Evolutionary conservation across 2,329 filamentous ascomycete species (phyloP), one percentile per base, ranked within the genome.

Genomic region (Aspergillus sergii): DNA sequence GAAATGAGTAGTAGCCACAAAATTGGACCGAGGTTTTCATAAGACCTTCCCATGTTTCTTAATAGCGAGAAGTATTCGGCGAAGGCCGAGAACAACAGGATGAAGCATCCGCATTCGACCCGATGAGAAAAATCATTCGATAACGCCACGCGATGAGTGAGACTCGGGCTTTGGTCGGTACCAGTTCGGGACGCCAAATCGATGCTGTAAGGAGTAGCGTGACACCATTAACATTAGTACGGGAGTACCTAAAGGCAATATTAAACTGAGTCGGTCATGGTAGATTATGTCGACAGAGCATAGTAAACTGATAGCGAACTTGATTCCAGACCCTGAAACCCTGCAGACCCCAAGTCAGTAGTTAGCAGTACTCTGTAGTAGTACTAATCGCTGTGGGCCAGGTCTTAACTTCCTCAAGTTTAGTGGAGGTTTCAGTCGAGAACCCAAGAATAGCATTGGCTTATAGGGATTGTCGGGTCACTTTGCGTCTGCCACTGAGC

Each of bases 401-500:
- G 14, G 28, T 34, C 19, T 21, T 36, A 34, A 53, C 26, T 51
- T n/a, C 7, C 51, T 54, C n/a, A 23, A 36, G 9, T 54, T 14
- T 59, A 50, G 59, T 62, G 63, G 54, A 66, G 57, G 51, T 61
- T 53, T 66, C 62, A 62, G 36, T 41, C 46, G 26, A 48, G 36
- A 48, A 56, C 57, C 61, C 61, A 57, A 59, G 63, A 65, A 67
- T 64, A 62, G 57, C 34, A 57, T 58, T 56, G 57, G 50, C 45
- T 63, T 32, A 64, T 58, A 66, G 57, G 64, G 64, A 67, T 65
- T 60, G 54, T 46, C 60, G 34, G 32, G n/a, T 8, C 19, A 28
- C 48, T 54, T 61, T 60, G 58, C n/a, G 43, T 58, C 46, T 54
- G 39, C 46, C 30, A 34, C 50, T 53, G 32, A 23, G 51, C 51